phyloP scores from a whole-genome alignment of 2,329 filamentous ascomycete species.

The Aspergillus quadrilineatus region DNA sequence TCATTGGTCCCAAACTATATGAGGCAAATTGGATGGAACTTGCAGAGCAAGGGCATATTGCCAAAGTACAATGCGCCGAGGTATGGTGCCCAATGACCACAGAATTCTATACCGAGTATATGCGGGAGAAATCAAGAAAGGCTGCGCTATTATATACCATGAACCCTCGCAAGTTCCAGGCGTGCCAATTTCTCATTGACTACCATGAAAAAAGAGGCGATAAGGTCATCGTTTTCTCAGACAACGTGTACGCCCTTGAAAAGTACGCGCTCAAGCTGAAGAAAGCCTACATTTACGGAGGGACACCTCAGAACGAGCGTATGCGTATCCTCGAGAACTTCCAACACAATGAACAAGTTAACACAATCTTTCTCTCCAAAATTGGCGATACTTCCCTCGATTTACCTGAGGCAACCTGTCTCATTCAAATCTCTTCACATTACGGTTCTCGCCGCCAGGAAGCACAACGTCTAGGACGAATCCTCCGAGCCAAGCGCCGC shows the following conservation, averaged over 20 bases:
- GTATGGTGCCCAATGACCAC: slow-evolving; percentile 99
- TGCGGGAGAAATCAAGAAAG: slow-evolving; percentile 67
- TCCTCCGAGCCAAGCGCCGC: slow-evolving; percentile 88
- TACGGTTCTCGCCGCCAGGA: slow-evolving; percentile 97
- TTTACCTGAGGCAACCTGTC: slow-evolving; percentile 89
- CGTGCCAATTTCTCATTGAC: slow-evolving; percentile 96
- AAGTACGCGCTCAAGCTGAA: slow-evolving; percentile 78
- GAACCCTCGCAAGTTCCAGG: slow-evolving; percentile 97
- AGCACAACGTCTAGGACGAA: slow-evolving; percentile 87
- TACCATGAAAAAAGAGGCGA: slow-evolving; percentile 93
- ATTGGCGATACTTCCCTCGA: slow-evolving; percentile 99
- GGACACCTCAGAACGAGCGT: slow-evolving; percentile 81
- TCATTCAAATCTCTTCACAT: slow-evolving; percentile 96
- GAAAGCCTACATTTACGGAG: slow-evolving; percentile 89
- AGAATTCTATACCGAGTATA: slow-evolving; percentile 94
- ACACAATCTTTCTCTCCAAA: slow-evolving; percentile 93
- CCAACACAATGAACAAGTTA: slow-evolving; percentile 84
- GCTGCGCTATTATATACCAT: slow-evolving; percentile 81
- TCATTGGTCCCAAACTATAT: slow-evolving; percentile 96
- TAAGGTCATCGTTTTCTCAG: slow-evolving; percentile 97
- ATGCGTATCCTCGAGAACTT: slow-evolving; percentile 89
- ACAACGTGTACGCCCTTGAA: slow-evolving; percentile 91
- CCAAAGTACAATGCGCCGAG: slow-evolving; percentile 94
- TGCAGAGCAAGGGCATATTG: slow-evolving; percentile 94
- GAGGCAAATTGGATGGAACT: slow-evolving; percentile 99